Conservation (phyloP, 2,329 filamentous ascomycete genomes). For the Dothidotthia symphoricarpi region DNA sequence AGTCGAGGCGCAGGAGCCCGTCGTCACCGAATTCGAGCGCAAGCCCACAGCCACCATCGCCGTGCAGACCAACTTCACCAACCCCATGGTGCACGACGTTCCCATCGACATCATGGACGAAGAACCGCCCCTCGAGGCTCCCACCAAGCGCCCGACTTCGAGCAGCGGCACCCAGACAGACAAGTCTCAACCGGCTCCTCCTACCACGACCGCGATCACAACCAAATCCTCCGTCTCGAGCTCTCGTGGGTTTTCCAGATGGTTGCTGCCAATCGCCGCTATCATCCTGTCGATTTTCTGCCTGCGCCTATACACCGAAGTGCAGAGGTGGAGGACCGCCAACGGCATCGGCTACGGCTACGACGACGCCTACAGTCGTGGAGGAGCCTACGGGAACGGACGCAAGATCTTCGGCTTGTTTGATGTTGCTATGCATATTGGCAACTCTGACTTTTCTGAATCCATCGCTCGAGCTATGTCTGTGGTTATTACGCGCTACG, state of each 20-base stretch:
- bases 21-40: neutral
- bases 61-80: conserved; percentile 5
- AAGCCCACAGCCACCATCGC: neutral
- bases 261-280: neutral
- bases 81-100: conserved; percentile 1
- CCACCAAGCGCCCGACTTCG: neutral
- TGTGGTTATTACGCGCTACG: conserved; percentile 9
- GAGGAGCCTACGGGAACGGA: conserved; percentile 19
- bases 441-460: conserved; percentile 12
- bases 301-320: conserved; percentile 5
- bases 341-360: conserved; percentile 9
- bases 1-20: too few species aligned
- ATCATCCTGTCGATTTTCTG: conserved; percentile 2
- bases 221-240: neutral
- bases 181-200: too few species aligned
- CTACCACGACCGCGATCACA: neutral
- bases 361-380: conserved; percentile 1
- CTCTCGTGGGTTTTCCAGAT: neutral
- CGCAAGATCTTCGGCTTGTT: conserved; percentile 18
- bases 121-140: conserved; percentile 3
- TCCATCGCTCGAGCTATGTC: conserved; percentile 10
- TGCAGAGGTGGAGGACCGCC: conserved; percentile 11
- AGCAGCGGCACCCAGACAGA: conserved; percentile 5
- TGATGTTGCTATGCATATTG: conserved; percentile 19
- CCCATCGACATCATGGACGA: conserved; percentile 5